Evolutionary conservation across 345 rosid genomes (phyloP), one percentile per base, ranked within the genome.

Genomic region (Acer campestre): DNA sequence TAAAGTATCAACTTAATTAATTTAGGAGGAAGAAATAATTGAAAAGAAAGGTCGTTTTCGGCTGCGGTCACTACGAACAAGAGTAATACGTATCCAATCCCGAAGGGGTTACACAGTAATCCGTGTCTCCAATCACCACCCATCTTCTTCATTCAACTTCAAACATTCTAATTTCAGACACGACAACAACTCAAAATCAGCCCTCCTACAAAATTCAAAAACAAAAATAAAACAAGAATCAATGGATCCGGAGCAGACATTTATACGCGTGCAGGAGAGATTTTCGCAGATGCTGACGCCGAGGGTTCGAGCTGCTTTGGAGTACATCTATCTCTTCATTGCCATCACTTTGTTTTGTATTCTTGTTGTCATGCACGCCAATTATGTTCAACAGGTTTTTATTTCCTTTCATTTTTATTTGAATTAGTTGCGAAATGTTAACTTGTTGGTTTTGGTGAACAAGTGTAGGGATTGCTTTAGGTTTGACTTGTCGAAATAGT

Each of bases 161-260:
- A 42, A 42, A 42, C 46, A 42, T 46, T 2, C 13, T 2, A 46
- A 10, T 42, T 2, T 9, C 49, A 10, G 14, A 10, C 49, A 46
- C 49, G 49, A 46, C 49, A 44, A 7, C 10, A 46, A 10, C 49
- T 46, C 49, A 46, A 42, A 42, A 42, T 42, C 46, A 42, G 10
- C 49, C 14, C 49, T 46, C 49, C 49, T 46, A 46, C 49, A 53
- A 53, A 16, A 53, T 14, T 51, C 58, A n/a, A 4, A 13, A 17
- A 53, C 16, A 16, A 16, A 3, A 3, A 14, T 2, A 1, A 11
- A 13, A 13, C 13, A 14, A 56, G 20, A 59, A 59, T 59, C 63
- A 59, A 97, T 97, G 99, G 99, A 97, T 94, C 95, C 98, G 58
- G 99, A 91, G 89, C 98, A 97, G 80, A 94, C 98, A 56, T 97